Percentiles rank a stretch among this genome's conserved stretches.
Evolutionary conservation across 2,329 filamentous ascomycete species (phyloP).

Genomic region (Cryphonectria japonica): DNA sequence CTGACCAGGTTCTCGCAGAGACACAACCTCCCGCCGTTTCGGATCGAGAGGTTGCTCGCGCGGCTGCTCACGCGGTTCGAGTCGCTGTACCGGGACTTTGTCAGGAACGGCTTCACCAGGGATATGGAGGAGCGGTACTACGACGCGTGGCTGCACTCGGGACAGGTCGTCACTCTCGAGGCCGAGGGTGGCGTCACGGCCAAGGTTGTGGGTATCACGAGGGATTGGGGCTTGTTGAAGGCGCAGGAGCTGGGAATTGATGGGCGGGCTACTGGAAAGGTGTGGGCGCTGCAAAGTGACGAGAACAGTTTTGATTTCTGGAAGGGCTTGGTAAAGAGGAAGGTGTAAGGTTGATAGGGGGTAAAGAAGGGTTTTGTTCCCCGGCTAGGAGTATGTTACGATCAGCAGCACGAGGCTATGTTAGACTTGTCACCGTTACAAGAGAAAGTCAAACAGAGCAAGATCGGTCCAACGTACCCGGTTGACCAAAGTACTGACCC

Average conservation of each 20-base stretch:
- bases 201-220: slow-evolving; percentile 81
- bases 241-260: slow-evolving; percentile 80
- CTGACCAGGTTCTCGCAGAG: slow-evolving; percentile 47
- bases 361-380: background rate
- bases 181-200: slow-evolving; percentile 76
- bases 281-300: slow-evolving; percentile 89
- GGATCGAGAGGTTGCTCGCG: slow-evolving; percentile 80
- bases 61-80: slow-evolving; percentile 80
- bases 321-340: slow-evolving; percentile 81
- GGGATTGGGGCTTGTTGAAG: slow-evolving; percentile 86
- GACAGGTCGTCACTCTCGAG: slow-evolving; percentile 74
- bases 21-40: slow-evolving; percentile 59
- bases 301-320: slow-evolving; percentile 99
- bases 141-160: slow-evolving; percentile 80
- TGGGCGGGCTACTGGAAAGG: slow-evolving; percentile 74
- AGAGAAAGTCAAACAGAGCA: background rate
- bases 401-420: no score
- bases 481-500: no score
- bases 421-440: no score
- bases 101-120: slow-evolving; percentile 72
- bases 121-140: slow-evolving; percentile 80
- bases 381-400: no score
- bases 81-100: slow-evolving; percentile 74
- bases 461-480: background rate
- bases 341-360: slow-evolving; percentile 54